Base-by-base conservation (phyloP, 2,329 filamentous ascomycete genomes). In the Ilyonectria sp. region DNA sequence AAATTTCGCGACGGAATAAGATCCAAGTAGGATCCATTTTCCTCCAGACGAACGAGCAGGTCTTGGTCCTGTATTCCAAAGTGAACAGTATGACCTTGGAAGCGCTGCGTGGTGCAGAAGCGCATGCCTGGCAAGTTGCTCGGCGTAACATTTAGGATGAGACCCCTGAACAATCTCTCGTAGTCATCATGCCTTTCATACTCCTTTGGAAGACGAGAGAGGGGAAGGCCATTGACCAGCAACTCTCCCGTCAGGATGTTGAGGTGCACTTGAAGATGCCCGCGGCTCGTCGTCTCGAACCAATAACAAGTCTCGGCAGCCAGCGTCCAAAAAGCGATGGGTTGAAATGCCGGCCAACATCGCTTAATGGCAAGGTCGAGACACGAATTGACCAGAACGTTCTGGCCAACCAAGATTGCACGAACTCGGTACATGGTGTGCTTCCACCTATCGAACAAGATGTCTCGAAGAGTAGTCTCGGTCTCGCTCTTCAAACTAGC, bases 21-120 rank as follows among this genome's bases (percentile, higher is more conserved):
- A 15, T 82, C 74, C 0, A 65, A 3, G 46, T 57, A 8, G 0
- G 54, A 55, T 11, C 10, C 63, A 9, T 71, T 37, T 6, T 72
- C 69, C 0, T 40, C 29, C 0, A 76, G 76, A 5, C 73, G 74
- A 5, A 87, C 72, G 1, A 82, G 60, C 0, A 86, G 65, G 2
- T 82, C 78, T 0, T 67, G 21, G 37, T 86, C 81, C 35, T 81
- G 76, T 1, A 87, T 62, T 1, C 67, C 69, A 64, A 83, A 75
- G 9, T 74, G 69, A 0, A 69, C 43, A 0, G 47, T 0, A 10
- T 71, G 21, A 10, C 71, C 81, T 0, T 69, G 69, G 15, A 80
- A 80, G 0, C 19, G 2, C 0, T 72, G 76, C 21, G 82, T 84
- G 0, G 76, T 77, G 0, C 82, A 82, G 60, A 85, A 86, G 0